Base-by-base conservation (phyloP, 495 filamentous ascomycete species). In the Annulohypoxylon stygium region DNA sequence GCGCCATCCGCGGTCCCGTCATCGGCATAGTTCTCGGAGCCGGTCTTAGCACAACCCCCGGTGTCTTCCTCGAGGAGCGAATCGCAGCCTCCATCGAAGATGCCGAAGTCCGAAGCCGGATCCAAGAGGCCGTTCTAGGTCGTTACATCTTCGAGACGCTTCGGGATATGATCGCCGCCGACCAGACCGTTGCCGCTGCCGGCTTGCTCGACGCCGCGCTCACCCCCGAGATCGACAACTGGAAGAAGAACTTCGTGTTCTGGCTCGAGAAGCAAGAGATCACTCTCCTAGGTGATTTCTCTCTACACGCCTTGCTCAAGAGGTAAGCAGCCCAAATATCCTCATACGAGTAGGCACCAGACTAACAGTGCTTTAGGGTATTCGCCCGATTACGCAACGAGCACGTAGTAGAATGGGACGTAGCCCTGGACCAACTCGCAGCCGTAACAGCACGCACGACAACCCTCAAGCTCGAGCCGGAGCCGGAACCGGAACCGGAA, bases 211-310 rank as follows among this genome's bases (percentile, higher is more conserved):
- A 47, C 14, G 39, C 41, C 3, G 36, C 59, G 9, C 34, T 69
- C 36, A 55, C 26, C 51, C 55, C 51, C 2, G 34, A 59, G n/a
- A 60, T 73, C 50, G 65, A 73, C 53, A 50, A 23, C 7, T 73
- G 70, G 70, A 73, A 23, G 50, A 53, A 64, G 59, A 43, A 61
- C 12, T 50, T 73, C 23, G 18, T 23, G 2, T 59, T 23, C 14
- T 73, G 70, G 70, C 60, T 73, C n/a, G 59, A 66, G 39, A 68
- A 58, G 53, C 70, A 73, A 48, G 45, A 60, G 11, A 45, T 64
- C 14, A 48, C 33, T 2, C 20, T 54, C 23, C 60, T 62, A 7
- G 50, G 37, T 8, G 70, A 64, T 7, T 51, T 73, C 25, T 68
- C 70, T 14, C 8, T 73, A 26, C 34, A 68, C 41, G 8, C 64